These are phyloP conservation scores for Colletotrichum tropicale DNA, from an alignment of 2,329 filamentous ascomycete genomes.

Conservation along the genomic window DNA sequence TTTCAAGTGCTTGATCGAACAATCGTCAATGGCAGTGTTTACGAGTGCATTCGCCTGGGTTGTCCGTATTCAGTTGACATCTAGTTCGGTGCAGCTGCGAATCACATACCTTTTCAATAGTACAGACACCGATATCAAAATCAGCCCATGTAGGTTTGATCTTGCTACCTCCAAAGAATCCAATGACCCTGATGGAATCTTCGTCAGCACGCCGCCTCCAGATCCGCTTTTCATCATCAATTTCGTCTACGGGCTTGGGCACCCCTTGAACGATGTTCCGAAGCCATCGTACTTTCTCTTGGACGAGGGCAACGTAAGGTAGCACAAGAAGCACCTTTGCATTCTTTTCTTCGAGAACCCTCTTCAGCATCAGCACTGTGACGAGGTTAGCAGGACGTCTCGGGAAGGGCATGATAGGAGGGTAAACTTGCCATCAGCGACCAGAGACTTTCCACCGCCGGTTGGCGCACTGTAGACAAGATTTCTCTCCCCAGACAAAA, in stretches of 20 bases:
- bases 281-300: slow-evolving; percentile 80
- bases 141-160: slow-evolving; percentile 71
- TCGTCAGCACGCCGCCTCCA: slow-evolving; percentile 63
- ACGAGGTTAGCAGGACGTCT: slow-evolving; percentile 1
- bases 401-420: background rate
- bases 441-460: slow-evolving; percentile 78
- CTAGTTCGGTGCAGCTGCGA: background rate
- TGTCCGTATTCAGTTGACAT: background rate
- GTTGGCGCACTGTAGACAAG: slow-evolving; percentile 83
- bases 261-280: slow-evolving; percentile 69
- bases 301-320: slow-evolving; percentile 79
- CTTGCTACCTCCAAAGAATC: slow-evolving; percentile 78
- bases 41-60: slow-evolving; percentile 73
- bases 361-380: slow-evolving; percentile 73
- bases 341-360: slow-evolving; percentile 65
- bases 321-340: slow-evolving; percentile 75
- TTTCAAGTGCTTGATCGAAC: slow-evolving; percentile 66
- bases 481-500: slow-evolving; percentile 69
- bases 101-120: slow-evolving; percentile 69
- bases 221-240: slow-evolving; percentile 40
- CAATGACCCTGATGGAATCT: slow-evolving; percentile 67
- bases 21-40: slow-evolving; percentile 75
- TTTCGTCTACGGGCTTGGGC: slow-evolving; percentile 39
- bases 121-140: slow-evolving; percentile 80
- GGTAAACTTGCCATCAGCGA: slow-evolving; percentile 58